Evolutionary conservation across 805 yeast species (phyloP), one percentile per base, ranked within the genome.

Genomic region (Debaryomyces tyrocola): DNA sequence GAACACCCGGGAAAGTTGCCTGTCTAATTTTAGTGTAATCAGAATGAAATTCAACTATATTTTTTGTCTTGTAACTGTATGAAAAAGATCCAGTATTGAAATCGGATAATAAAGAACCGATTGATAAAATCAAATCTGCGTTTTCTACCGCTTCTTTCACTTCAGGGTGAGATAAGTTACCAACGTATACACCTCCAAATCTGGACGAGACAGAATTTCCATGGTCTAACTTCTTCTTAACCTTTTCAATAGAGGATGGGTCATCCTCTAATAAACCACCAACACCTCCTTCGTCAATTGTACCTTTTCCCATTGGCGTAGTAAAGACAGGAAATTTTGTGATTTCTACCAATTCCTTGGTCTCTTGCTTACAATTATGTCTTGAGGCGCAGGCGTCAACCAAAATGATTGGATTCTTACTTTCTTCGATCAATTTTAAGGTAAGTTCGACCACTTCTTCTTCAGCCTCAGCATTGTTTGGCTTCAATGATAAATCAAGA

Each of bases 351-450:
- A 69, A 63, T 37, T 55, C 52, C 33, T 53, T 56, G 29, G 63
- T 71, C 57, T 69, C 73, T 20, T 48, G 53, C 50, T 64, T 67
- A 54, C 72, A 66, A 39, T 50, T 59, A 51, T 69, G 73, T 58
- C 74, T 64, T 27, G 72, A 57, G 42, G 70, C 70, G 59, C 74
- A 67, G 28, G 74, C 74, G 50, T 69, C 74, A 14, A 68, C 73
- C 50, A 69, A 55, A 39, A 69, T 65, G 35, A 68, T 50, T 18
- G 74, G 74, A 56, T 68, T 66, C 43, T 53, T 29, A 20, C 72
- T 63, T 39, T 56, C 43, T 35, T 48, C 47, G 35, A 69, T 55
- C 55, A 68, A 54, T 18, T 46, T 43, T 33, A 63, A 47, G 20
- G 67, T 62, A 37, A 64, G 46, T 11, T 61, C 65, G 33, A 69